A percentile compares a stretch with the other conserved stretches of the same genome.
phyloP scores from a whole-genome alignment of 2,329 filamentous ascomycete genomes.

The Ophiostoma tasmaniense region DNA sequence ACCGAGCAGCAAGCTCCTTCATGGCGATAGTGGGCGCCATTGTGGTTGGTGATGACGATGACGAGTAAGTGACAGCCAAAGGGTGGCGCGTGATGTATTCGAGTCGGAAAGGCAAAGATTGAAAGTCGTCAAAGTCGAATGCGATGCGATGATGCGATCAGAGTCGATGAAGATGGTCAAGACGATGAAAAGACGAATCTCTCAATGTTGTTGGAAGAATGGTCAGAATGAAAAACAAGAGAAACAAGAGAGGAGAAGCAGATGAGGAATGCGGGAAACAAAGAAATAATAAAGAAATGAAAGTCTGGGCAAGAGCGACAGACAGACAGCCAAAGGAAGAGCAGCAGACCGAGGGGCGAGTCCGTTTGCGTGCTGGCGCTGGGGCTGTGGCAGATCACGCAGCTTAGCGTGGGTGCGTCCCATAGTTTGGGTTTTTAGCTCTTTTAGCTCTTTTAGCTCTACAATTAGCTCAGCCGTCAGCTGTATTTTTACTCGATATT shows the following conservation, averaged over 20 bases:
- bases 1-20: not conserved
- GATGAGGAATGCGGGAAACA: not conserved
- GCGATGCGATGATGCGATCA: not conserved
- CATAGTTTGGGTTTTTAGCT: not conserved
- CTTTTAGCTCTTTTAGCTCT: not conserved
- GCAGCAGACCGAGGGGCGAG: not conserved
- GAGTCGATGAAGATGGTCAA: not conserved
- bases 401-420: not conserved
- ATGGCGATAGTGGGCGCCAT: not conserved
- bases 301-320: not conserved
- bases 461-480: not conserved
- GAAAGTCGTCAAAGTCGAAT: not conserved
- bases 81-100: not conserved
- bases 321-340: not conserved
- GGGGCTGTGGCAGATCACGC: not conserved
- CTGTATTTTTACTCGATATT: not conserved
- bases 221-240: not conserved
- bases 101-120: not conserved
- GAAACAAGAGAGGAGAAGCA: not conserved
- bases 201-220: not conserved
- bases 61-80: not conserved
- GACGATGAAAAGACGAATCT: not conserved
- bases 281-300: slow-evolving; percentile 2
- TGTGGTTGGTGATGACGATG: not conserved
- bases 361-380: not conserved